A percentile compares a stretch with the other conserved stretches of the same genome.
Conservation (phyloP, 805 yeast genomes). For the Candida vaughaniae region DNA sequence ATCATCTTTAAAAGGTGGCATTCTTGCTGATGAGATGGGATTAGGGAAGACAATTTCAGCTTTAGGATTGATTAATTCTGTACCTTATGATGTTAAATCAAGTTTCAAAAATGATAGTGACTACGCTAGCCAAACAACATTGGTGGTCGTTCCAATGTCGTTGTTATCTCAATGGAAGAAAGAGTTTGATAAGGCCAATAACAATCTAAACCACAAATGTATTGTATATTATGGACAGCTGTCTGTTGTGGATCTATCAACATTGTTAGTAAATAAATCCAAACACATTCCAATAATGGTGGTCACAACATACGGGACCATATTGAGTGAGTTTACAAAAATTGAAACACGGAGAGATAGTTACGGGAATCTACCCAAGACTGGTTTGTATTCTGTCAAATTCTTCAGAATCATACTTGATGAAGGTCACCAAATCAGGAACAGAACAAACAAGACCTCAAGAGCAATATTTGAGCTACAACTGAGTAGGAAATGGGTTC, state of each 20-base stretch:
- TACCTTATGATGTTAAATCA: slow-evolving; percentile 47
- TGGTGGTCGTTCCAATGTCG: slow-evolving; percentile 88
- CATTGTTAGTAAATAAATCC: slow-evolving; percentile 36
- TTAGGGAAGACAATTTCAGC: slow-evolving; percentile 90
- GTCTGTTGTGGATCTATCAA: slow-evolving; percentile 48
- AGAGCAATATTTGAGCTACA: slow-evolving; percentile 68
- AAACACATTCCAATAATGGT: slow-evolving; percentile 64
- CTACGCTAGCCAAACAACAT: slow-evolving; percentile 71
- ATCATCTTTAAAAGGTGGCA: slow-evolving; percentile 72
- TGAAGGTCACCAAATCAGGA: slow-evolving; percentile 89
- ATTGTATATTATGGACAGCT: slow-evolving; percentile 76
- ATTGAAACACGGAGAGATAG: slow-evolving; percentile 30
- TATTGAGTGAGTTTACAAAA: slow-evolving; percentile 70
- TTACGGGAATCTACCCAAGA: slow-evolving; percentile 26
- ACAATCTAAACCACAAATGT: slow-evolving; percentile 43
- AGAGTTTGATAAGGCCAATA: slow-evolving; percentile 65
- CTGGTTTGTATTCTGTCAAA: slow-evolving; percentile 68
- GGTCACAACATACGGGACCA: slow-evolving; percentile 84
- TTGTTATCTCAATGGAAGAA: slow-evolving; percentile 87
- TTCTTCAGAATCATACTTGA: slow-evolving; percentile 79
- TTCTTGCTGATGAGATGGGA: slow-evolving; percentile 96
- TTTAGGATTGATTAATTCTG: slow-evolving; percentile 66
- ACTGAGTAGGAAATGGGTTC: slow-evolving; percentile 72
- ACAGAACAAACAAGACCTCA: slow-evolving; percentile 74
- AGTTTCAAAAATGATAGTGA: slow-evolving; percentile 16